Evolutionary conservation across 306 rosid species (phyloP).

Genomic region (barrel medic (Medicago truncatula)): DNA sequence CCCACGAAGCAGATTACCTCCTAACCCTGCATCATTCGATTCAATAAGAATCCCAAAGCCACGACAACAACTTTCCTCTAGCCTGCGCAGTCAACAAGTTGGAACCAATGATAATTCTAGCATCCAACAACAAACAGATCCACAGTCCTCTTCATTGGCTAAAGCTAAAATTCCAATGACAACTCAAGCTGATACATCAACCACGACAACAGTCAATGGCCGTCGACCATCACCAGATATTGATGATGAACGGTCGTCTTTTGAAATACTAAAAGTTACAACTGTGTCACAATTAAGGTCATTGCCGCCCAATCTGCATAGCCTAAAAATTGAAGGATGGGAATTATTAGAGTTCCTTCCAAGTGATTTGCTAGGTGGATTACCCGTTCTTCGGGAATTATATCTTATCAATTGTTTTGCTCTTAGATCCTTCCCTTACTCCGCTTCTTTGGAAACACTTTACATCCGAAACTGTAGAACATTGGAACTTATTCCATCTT

Average conservation of each 20-base stretch:
- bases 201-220: not conserved
- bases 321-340: slow-evolving; percentile 40
- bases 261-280: slow-evolving; percentile 44
- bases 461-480: slow-evolving; percentile 35
- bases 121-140: slow-evolving; percentile 22
- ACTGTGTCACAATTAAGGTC: slow-evolving; percentile 34
- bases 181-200: slow-evolving; percentile 19
- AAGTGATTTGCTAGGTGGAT: slow-evolving; percentile 1
- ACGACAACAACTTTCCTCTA: not conserved
- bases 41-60: slow-evolving; percentile 22
- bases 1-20: slow-evolving; percentile 21
- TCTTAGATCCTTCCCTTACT: slow-evolving; percentile 32
- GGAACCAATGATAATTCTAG: not conserved
- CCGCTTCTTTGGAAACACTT: slow-evolving; percentile 29
- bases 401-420: slow-evolving; percentile 38
- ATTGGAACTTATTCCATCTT: slow-evolving; percentile 20
- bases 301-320: slow-evolving; percentile 34
- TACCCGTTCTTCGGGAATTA: slow-evolving; percentile 30
- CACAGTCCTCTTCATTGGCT: slow-evolving; percentile 32
- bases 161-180: slow-evolving; percentile 7
- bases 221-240: slow-evolving; percentile 33
- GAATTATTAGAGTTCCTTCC: slow-evolving; percentile 40
- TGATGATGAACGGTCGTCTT: slow-evolving; percentile 45
- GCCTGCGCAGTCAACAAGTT: not conserved
- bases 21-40: slow-evolving; percentile 19